Percentiles rank a stretch among this genome's conserved stretches.
phyloP scores from a whole-genome alignment of 345 rosid genomes.

The Cardamine occulta region DNA sequence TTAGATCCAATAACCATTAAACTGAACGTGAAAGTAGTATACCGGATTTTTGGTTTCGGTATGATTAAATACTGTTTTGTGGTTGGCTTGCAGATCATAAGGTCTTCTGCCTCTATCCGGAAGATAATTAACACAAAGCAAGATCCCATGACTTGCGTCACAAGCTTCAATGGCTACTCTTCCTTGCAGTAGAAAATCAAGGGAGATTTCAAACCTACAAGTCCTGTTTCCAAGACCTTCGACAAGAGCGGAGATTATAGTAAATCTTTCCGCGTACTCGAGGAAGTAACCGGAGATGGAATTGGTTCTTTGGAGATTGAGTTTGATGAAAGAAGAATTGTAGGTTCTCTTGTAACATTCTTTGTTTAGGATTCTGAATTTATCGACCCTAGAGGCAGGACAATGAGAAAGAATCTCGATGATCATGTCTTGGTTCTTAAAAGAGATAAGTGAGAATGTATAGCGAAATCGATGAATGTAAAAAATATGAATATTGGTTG shows the following conservation, averaged over 20 bases:
- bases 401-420: constrained; percentile 12
- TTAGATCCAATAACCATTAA: constrained; percentile 18
- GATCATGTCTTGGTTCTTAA: constrained; percentile 7
- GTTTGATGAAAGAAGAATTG: constrained; percentile 18
- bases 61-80: constrained; percentile 17
- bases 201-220: background rate
- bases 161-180: constrained; percentile 16
- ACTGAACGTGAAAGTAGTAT: background rate
- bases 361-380: constrained; percentile 11
- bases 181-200: constrained; percentile 20
- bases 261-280: background rate
- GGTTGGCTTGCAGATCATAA: constrained; percentile 28
- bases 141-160: constrained; percentile 30
- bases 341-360: constrained; percentile 9
- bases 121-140: constrained; percentile 23
- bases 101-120: background rate
- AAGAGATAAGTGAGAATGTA: background rate
- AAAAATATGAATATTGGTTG: background rate
- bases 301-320: background rate
- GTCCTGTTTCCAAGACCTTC: background rate
- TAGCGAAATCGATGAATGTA: background rate
- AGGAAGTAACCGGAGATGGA: constrained; percentile 11
- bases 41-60: constrained; percentile 28
- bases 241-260: background rate
- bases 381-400: background rate